Conservation (phyloP, 257 asterid species). For the Lavandula angustifolia region DNA sequence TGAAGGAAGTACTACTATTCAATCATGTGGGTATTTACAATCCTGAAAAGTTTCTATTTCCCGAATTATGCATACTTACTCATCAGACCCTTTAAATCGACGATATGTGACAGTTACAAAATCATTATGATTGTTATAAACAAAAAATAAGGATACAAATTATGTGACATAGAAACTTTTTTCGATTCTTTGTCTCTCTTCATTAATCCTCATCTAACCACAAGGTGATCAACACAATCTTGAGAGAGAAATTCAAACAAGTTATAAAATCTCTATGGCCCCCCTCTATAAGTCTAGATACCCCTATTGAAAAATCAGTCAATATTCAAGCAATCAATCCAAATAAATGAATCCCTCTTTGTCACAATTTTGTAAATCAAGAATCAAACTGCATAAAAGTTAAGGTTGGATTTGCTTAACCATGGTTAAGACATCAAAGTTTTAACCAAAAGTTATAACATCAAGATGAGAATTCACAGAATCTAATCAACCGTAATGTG, state of each 20-base stretch:
- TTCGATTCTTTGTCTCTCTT: neutral
- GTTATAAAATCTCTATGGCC: neutral
- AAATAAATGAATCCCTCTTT: neutral
- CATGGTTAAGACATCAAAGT: neutral
- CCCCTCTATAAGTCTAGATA: slow-evolving; percentile 6
- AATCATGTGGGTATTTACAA: slow-evolving; percentile 31
- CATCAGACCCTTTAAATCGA: too few relatives aligned
- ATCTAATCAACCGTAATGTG: slow-evolving; percentile 11
- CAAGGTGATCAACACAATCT: slow-evolving; percentile 4
- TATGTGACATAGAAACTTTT: too few relatives aligned
- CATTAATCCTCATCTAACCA: slow-evolving; percentile 10
- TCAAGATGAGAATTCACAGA: slow-evolving; percentile 14
- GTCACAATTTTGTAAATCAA: slow-evolving; percentile 2
- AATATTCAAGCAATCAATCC: neutral
- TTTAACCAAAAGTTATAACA: neutral
- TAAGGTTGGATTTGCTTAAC: neutral
- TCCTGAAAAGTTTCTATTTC: too few relatives aligned
- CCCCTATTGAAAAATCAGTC: slow-evolving; percentile 7
- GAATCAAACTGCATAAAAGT: neutral
- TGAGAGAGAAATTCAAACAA: slow-evolving; percentile 7
- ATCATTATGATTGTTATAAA: too few relatives aligned
- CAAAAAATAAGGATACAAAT: too few relatives aligned
- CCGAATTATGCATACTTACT: too few relatives aligned
- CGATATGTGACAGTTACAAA: too few relatives aligned
- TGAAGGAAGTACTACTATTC: too few relatives aligned